Percentiles rank a stretch among this genome's conserved stretches.
phyloP scores from a whole-genome alignment of 2,329 filamentous ascomycete genomes.

The Laburnicola sp. region DNA sequence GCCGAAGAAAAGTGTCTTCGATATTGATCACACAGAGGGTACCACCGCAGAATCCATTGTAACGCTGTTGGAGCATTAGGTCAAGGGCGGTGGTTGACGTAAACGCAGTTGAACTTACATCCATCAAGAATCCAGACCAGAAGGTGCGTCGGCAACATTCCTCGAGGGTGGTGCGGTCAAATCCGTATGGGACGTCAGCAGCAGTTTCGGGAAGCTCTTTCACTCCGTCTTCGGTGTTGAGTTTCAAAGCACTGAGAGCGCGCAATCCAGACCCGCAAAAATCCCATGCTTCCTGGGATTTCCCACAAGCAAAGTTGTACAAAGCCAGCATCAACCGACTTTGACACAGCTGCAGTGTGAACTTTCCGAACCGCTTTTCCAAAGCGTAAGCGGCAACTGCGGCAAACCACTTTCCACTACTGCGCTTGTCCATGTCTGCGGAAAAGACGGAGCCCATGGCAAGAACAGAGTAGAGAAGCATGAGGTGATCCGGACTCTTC shows the following conservation, averaged over 20 bases:
- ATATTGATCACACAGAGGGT: constrained; percentile 59
- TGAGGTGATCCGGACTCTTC: constrained; percentile 59
- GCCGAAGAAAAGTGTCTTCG: constrained; percentile 67
- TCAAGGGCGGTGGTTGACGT: constrained; percentile 36
- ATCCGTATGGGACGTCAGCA: constrained; percentile 58
- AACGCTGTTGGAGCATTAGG: constrained; percentile 51
- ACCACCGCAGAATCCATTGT: constrained; percentile 61
- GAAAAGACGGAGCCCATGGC: constrained; percentile 62
- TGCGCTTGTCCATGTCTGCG: constrained; percentile 48
- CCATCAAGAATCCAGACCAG: constrained; percentile 71
- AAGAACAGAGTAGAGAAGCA: constrained; percentile 64
- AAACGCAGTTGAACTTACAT: constrained; percentile 53
- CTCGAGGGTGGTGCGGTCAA: constrained; percentile 61
- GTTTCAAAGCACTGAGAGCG: constrained; percentile 60
- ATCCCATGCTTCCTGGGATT: constrained; percentile 64
- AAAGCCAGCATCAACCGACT: constrained; percentile 67
- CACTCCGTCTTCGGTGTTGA: constrained; percentile 64
- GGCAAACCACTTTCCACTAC: constrained; percentile 54
- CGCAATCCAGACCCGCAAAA: constrained; percentile 65
- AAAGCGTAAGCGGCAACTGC: constrained; percentile 62
- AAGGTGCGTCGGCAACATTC: constrained; percentile 72
- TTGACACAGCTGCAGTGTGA: constrained; percentile 68
- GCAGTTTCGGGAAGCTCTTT: constrained; percentile 49
- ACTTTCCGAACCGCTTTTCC: constrained; percentile 54
- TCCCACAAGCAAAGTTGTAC: constrained; percentile 65